Percentiles rank a stretch among this genome's conserved stretches.
These are phyloP conservation scores for Ustilago lituana DNA, from an alignment of 1,284 basidiomycete genomes.

Conservation along the genomic window DNA sequence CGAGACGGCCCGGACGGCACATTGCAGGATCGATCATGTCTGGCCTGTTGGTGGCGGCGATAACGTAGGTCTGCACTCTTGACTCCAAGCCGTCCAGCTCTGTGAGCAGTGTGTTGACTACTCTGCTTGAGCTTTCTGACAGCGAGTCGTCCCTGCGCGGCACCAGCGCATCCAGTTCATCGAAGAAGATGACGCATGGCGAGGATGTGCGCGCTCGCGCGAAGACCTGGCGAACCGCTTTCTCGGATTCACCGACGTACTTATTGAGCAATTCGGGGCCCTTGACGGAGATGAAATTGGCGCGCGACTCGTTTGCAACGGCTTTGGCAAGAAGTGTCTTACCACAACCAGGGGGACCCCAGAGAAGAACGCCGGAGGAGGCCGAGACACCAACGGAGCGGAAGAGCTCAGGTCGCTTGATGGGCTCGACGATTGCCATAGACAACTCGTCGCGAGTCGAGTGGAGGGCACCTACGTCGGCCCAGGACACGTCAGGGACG, in stretches of 20 bases:
- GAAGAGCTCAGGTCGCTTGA: constrained; percentile 88
- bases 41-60: constrained; percentile 96
- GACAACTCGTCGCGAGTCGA: constrained; percentile 87
- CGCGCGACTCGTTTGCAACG: constrained; percentile 90
- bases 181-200: constrained; percentile 92
- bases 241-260: constrained; percentile 97
- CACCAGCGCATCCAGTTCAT: constrained; percentile 95
- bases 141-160: constrained; percentile 86
- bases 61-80: constrained; percentile 88
- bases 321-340: constrained; percentile 96
- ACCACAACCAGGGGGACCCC: constrained; percentile 97
- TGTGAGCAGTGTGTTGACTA: constrained; percentile 95
- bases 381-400: constrained; percentile 83
- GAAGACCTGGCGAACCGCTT: constrained; percentile 93
- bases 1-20: constrained; percentile 93
- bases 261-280: constrained; percentile 94
- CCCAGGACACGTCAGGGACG: constrained; percentile 93
- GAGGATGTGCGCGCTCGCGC: constrained; percentile 84
- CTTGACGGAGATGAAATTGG: constrained; percentile 97
- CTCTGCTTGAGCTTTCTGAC: constrained; percentile 95
- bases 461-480: constrained; percentile 91
- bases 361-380: constrained; percentile 82
- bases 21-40: constrained; percentile 99
- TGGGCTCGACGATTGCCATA: constrained; percentile 97
- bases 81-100: constrained; percentile 93